A percentile compares a stretch with the other conserved stretches of the same genome.
Conservation (phyloP, 2,329 filamentous ascomycete genomes). For the Pezicula rhizophila region DNA sequence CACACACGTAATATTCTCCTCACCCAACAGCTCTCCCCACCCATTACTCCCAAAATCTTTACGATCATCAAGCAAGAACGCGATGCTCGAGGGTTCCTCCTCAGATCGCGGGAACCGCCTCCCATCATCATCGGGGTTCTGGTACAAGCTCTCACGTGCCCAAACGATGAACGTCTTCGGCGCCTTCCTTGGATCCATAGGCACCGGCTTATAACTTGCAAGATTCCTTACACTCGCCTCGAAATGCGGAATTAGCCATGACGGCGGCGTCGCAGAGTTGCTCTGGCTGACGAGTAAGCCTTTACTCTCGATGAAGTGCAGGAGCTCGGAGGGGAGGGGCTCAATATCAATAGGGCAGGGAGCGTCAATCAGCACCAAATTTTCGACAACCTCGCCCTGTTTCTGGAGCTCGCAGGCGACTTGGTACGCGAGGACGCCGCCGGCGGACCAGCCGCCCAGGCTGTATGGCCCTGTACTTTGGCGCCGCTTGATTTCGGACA, state of each 20-base stretch:
- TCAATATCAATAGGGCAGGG: constrained; percentile 64
- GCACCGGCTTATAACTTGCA: no score
- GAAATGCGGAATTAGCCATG: no score
- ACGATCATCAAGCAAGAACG: constrained; percentile 66
- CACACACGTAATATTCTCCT: no score
- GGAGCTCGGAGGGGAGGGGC: constrained; percentile 47
- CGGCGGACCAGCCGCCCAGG: constrained; percentile 70
- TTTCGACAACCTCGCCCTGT: constrained; percentile 50
- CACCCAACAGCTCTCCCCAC: constrained; percentile 37
- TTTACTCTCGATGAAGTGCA: no score
- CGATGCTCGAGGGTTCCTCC: constrained; percentile 44
- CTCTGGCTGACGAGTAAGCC: no score
- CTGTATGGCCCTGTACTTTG: constrained; percentile 64
- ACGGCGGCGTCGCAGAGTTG: no score
- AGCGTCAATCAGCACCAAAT: constrained; percentile 60
- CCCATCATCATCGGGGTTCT: no score
- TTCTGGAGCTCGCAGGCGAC: constrained; percentile 55
- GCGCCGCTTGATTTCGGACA: constrained; percentile 56
- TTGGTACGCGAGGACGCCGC: constrained; percentile 66
- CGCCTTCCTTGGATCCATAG: no score
- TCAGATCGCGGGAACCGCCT: constrained; percentile 20
- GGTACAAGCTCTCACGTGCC: no score
- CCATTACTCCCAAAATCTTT: constrained; percentile 63
- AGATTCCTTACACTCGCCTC: no score
- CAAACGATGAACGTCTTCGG: no score